Conservation (phyloP, 2,329 filamentous ascomycete genomes). For the Graphium sp. region DNA sequence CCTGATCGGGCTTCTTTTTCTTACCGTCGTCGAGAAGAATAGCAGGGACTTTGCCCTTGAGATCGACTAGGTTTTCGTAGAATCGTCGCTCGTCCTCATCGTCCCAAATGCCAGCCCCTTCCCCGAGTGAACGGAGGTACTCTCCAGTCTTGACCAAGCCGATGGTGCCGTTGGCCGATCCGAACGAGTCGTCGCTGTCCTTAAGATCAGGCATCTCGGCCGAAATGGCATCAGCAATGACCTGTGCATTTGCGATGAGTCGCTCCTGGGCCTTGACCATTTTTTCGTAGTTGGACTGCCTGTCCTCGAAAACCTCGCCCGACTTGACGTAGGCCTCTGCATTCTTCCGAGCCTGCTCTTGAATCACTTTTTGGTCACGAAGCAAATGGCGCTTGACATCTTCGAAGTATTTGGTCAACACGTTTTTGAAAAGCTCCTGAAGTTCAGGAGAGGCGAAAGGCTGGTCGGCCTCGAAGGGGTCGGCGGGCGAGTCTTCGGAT, state of each 20-base stretch:
- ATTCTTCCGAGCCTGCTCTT: conserved; percentile 78
- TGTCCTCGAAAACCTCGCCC: conserved; percentile 93
- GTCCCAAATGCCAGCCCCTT: conserved; percentile 93
- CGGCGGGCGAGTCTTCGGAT: too few relatives aligned
- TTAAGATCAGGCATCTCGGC: conserved; percentile 88
- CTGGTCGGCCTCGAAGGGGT: conserved; percentile 29
- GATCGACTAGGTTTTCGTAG: conserved; percentile 89
- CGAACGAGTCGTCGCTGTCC: conserved; percentile 57
- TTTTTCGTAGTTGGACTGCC: conserved; percentile 90
- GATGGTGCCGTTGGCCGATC: conserved; percentile 57
- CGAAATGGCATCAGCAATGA: conserved; percentile 74
- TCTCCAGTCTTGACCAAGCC: conserved; percentile 89
- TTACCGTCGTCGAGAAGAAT: conserved; percentile 88
- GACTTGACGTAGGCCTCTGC: conserved; percentile 98
- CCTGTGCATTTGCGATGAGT: conserved; percentile 75
- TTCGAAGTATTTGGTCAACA: conserved; percentile 78
- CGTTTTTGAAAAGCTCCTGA: conserved; percentile 71
- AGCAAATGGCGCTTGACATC: conserved; percentile 80
- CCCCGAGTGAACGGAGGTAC: conserved; percentile 76
- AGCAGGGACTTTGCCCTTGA: conserved; percentile 88
- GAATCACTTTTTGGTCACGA: conserved; percentile 82
- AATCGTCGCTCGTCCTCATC: conserved; percentile 96
- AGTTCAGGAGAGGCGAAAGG: conserved; percentile 63
- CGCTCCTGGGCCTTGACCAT: conserved; percentile 85
- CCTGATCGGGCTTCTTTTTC: conserved; percentile 74